A percentile compares a stretch with the other conserved stretches of the same genome.
Conservation (phyloP, 2,329 filamentous ascomycete species). For the Aureobasidium subglaciale region DNA sequence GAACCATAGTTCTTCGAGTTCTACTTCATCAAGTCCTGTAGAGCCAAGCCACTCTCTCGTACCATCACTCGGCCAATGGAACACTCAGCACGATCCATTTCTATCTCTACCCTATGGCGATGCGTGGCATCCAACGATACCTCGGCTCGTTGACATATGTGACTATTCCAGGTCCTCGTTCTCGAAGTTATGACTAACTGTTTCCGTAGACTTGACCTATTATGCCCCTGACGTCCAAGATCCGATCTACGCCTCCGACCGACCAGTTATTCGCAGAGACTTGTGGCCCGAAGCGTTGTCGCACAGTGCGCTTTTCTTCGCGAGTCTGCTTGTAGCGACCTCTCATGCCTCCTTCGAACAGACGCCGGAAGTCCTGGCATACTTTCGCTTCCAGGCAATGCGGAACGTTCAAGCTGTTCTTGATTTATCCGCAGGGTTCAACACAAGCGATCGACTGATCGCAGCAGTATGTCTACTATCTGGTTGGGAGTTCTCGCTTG, state of each 20-base stretch:
- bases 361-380: background rate
- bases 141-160: background rate
- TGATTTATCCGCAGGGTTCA: slow-evolving; percentile 11
- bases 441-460: slow-evolving; percentile 17
- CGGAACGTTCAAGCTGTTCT: slow-evolving; percentile 16
- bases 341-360: slow-evolving; percentile 19
- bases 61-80: background rate
- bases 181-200: background rate
- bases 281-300: slow-evolving; percentile 19
- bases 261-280: slow-evolving; percentile 18
- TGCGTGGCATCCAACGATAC: background rate
- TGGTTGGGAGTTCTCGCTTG: slow-evolving; percentile 21
- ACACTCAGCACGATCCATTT: background rate
- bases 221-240: background rate
- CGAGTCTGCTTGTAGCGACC: slow-evolving; percentile 18
- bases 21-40: background rate
- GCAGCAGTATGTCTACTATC: slow-evolving; percentile 20
- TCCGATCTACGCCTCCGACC: slow-evolving; percentile 11
- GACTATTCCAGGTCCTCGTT: background rate
- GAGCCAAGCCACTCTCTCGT: background rate
- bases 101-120: background rate
- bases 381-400: slow-evolving; percentile 16
- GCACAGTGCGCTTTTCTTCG: slow-evolving; percentile 18
- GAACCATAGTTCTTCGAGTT: background rate
- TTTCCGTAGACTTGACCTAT: background rate